These are phyloP conservation scores for Colletotrichum musicola DNA, from an alignment of 2,329 filamentous ascomycete genomes.

Conservation along the genomic window DNA sequence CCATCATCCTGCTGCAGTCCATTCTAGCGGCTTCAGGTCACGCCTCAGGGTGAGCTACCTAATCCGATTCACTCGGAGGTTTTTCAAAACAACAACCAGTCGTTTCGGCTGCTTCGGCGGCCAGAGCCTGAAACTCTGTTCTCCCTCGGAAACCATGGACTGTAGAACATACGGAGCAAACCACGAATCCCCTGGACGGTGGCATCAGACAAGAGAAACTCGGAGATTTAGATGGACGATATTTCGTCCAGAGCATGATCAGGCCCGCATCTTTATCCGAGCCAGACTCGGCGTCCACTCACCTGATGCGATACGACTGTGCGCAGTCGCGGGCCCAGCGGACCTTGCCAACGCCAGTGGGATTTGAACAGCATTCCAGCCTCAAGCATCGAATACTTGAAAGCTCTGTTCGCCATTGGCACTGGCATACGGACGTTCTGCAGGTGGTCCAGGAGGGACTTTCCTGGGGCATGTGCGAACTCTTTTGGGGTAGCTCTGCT, in stretches of 20 bases:
- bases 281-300: neutral
- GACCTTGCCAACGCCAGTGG: constrained; percentile 3
- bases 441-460: neutral
- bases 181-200: no score
- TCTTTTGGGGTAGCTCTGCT: constrained; percentile 1
- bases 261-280: constrained; percentile 4
- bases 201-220: neutral
- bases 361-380: neutral
- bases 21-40: neutral
- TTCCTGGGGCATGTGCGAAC: neutral
- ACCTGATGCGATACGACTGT: neutral
- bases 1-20: no score
- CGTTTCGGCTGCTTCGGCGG: neutral
- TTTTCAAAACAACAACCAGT: neutral
- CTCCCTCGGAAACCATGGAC: neutral
- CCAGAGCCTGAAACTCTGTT: constrained; percentile 1
- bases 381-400: constrained; percentile 15
- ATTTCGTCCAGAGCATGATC: neutral
- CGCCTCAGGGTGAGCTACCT: neutral
- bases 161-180: neutral
- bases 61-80: no score
- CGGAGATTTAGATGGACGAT: neutral
- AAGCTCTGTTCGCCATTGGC: constrained; percentile 15
- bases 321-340: neutral
- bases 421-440: constrained; percentile 7